phyloP scores from a whole-genome alignment of 345 rosid genomes.

The Gossypium anomalum region DNA sequence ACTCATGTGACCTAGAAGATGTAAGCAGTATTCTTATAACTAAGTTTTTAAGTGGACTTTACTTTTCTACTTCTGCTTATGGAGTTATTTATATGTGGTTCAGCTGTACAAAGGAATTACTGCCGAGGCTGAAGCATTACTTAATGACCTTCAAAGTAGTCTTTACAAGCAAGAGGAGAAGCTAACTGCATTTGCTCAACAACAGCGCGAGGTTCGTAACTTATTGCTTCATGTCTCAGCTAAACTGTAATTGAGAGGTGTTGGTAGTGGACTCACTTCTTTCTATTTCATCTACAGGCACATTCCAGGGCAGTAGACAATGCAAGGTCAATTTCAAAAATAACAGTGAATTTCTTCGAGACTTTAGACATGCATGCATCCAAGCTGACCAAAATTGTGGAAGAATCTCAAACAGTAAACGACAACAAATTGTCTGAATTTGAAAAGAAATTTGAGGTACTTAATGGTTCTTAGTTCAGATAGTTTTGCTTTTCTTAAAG shows the following conservation, averaged over 20 bases:
- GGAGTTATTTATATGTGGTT: slow-evolving; percentile 25
- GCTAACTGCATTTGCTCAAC: slow-evolving; percentile 64
- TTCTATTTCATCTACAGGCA: slow-evolving; percentile 47
- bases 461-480: slow-evolving; percentile 12
- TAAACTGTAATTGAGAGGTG: slow-evolving; percentile 4
- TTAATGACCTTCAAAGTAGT: slow-evolving; percentile 75
- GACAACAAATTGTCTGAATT: slow-evolving; percentile 70
- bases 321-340: slow-evolving; percentile 76
- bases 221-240: neutral
- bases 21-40: slow-evolving; percentile 37
- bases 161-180: slow-evolving; percentile 79
- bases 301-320: slow-evolving; percentile 81
- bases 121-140: slow-evolving; percentile 74
- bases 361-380: slow-evolving; percentile 72
- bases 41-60: neutral
- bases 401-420: slow-evolving; percentile 78
- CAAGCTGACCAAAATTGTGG: slow-evolving; percentile 62
- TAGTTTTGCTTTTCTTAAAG: slow-evolving; percentile 6
- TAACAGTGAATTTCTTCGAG: slow-evolving; percentile 67
- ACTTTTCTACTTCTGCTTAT: slow-evolving; percentile 13
- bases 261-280: neutral
- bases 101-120: slow-evolving; percentile 91
- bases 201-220: slow-evolving; percentile 67
- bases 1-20: slow-evolving; percentile 74
- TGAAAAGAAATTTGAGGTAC: slow-evolving; percentile 93